Conservation (phyloP, 2,329 filamentous ascomycete species). For the Pseudogymnoascus destructans region DNA sequence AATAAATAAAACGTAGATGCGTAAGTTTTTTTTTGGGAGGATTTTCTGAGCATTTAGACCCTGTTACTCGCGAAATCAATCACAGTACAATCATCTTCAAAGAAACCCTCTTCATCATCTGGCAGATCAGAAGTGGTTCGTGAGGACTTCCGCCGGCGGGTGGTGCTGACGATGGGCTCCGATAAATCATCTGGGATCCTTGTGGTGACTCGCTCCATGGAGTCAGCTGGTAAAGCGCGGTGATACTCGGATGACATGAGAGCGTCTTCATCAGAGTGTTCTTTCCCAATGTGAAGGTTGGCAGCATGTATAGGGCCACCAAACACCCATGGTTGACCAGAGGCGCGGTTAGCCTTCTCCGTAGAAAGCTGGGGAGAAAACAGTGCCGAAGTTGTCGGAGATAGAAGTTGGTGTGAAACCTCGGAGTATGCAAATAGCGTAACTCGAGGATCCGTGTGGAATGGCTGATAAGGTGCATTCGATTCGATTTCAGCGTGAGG, state of each 20-base stretch:
- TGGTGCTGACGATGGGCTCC: conserved; percentile 76
- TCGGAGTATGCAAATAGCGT: conserved; percentile 53
- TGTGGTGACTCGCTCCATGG: conserved; percentile 49
- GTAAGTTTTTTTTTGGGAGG: conserved; percentile 2
- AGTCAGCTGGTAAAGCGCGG: conserved; percentile 46
- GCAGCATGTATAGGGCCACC: conserved; percentile 39
- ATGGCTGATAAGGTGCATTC: conserved; percentile 88
- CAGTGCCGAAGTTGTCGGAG: conserved; percentile 16
- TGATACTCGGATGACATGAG: conserved; percentile 31
- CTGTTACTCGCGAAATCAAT: conserved; percentile 71
- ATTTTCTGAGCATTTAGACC: conserved; percentile 30
- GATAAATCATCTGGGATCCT: conserved; percentile 35
- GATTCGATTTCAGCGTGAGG: conserved; percentile 84
- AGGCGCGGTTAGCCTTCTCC: conserved; percentile 23
- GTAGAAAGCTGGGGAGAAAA: conserved; percentile 20
- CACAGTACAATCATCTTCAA: conserved; percentile 86
- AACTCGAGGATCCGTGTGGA: conserved; percentile 82
- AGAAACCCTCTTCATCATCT: conserved; percentile 65
- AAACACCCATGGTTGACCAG: conserved; percentile 41
- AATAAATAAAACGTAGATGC: conserved; percentile 6
- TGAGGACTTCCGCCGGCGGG: conserved; percentile 50
- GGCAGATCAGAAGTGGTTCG: conserved; percentile 29
- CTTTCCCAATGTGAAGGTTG: conserved; percentile 41
- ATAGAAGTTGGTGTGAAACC: neutral
- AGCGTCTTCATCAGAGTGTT: conserved; percentile 34